Conservation (phyloP, 2,329 filamentous ascomycete species). For the Nakataea oryzae region DNA sequence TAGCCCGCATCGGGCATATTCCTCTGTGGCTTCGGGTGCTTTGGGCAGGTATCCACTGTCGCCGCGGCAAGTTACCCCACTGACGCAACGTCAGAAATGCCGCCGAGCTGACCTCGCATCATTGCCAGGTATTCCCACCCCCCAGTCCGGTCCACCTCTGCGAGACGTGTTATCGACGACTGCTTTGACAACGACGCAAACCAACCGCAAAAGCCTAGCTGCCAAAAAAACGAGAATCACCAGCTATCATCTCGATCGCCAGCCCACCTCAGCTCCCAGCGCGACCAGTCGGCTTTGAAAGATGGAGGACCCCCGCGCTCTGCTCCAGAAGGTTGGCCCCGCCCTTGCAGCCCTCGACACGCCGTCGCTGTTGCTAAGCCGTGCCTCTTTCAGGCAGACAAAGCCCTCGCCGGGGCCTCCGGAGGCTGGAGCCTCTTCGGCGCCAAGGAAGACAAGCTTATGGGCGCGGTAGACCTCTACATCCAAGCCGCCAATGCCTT, state of each 20-base stretch:
- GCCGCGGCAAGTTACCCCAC: neutral
- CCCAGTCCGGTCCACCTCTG: constrained; percentile 11
- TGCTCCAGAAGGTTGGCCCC: constrained; percentile 61
- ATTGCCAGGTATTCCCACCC: constrained; percentile 4
- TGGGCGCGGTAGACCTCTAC: constrained; percentile 80
- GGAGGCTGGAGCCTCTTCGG: constrained; percentile 87
- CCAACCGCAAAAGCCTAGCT: neutral
- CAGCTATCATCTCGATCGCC: neutral
- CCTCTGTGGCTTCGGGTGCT: too few species aligned
- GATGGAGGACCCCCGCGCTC: constrained; percentile 60
- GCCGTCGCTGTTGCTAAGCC: neutral
- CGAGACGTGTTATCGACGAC: constrained; percentile 39
- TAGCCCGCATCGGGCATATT: too few species aligned
- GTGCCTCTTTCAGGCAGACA: constrained; percentile 61
- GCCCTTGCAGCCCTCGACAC: neutral
- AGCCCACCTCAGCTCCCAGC: neutral
- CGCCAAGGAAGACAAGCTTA: constrained; percentile 77
- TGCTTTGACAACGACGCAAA: neutral
- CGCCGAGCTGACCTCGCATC: neutral
- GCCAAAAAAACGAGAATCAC: too few species aligned
- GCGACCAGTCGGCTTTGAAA: neutral
- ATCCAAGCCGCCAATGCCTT: constrained; percentile 87
- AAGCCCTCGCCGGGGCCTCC: constrained; percentile 61
- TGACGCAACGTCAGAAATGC: neutral
- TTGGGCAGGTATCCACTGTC: too few species aligned